Evolutionary conservation across 2,329 filamentous ascomycete species (phyloP).

Genomic region (Cladosporium sp.): DNA sequence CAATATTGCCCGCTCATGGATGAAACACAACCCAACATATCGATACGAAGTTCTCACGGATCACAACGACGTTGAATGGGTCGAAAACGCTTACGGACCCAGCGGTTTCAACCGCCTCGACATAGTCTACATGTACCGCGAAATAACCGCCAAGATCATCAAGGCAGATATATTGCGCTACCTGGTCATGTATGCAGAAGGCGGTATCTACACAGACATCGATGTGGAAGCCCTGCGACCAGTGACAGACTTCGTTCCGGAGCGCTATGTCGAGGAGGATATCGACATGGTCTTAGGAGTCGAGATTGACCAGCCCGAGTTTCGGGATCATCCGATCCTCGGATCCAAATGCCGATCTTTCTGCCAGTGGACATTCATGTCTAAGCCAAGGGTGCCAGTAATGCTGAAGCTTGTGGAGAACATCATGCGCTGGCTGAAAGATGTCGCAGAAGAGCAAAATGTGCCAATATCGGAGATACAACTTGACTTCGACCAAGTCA

Average conservation of each 20-base stretch:
- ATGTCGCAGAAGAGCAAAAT: conserved; percentile 54
- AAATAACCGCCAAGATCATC: conserved; percentile 59
- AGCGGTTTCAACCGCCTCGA: conserved; percentile 62
- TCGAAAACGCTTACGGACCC: conserved; percentile 63
- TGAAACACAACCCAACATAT: conserved; percentile 59
- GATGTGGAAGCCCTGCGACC: conserved; percentile 54
- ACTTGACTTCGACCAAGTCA: conserved; percentile 67
- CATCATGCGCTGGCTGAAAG: conserved; percentile 62
- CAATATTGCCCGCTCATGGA: conserved; percentile 59
- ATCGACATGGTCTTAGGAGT: conserved; percentile 66
- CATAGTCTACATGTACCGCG: conserved; percentile 57
- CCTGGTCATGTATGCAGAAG: conserved; percentile 63
- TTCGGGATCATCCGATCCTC: conserved; percentile 58
- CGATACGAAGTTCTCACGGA: conserved; percentile 68
- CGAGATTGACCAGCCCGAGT: conserved; percentile 66
- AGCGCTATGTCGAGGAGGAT: conserved; percentile 58
- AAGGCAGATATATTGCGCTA: conserved; percentile 64
- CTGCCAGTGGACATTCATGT: conserved; percentile 72
- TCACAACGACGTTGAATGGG: conserved; percentile 61
- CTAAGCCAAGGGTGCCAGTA: conserved; percentile 61
- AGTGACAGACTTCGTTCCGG: conserved; percentile 56
- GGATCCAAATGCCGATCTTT: conserved; percentile 66
- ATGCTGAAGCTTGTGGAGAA: conserved; percentile 65
- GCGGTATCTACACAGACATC: conserved; percentile 57
- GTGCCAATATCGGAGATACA: conserved; percentile 57